Evolutionary conservation across 1,139 yeast species (phyloP).

Genomic region (Lodderomyces parapsilosis): DNA sequence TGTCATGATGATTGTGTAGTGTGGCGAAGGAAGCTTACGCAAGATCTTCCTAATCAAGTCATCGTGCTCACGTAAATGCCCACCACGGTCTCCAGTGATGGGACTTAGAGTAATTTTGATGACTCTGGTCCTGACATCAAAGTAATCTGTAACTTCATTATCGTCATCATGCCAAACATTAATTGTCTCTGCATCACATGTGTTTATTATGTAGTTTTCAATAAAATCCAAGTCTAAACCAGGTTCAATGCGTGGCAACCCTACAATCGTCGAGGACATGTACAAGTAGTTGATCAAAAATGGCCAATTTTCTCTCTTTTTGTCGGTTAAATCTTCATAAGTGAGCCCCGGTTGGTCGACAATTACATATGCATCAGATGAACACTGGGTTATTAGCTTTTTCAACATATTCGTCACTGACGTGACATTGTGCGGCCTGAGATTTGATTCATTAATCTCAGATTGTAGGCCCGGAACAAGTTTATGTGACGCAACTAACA

Average conservation of each 20-base stretch:
- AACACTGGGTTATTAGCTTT: conserved; percentile 56
- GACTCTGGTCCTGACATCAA: conserved; percentile 61
- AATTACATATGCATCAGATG: conserved; percentile 67
- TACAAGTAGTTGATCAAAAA: conserved; percentile 54
- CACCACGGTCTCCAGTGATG: conserved; percentile 13
- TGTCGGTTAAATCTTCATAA: conserved; percentile 52
- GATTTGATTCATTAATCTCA: conserved; percentile 22
- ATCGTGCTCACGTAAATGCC: conserved; percentile 40
- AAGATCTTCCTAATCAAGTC: conserved; percentile 49
- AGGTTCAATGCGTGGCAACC: conserved; percentile 52
- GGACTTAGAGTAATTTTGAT: conserved; percentile 56
- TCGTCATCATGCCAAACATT: conserved; percentile 37
- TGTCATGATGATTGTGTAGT: conserved; percentile 54
- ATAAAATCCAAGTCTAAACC: conserved; percentile 49
- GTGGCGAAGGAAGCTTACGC: conserved; percentile 69
- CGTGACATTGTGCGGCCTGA: conserved; percentile 20
- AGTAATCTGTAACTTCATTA: conserved; percentile 43
- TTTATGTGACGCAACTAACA: conserved; percentile 43
- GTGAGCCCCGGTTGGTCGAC: conserved; percentile 70
- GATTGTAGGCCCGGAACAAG: conserved; percentile 33
- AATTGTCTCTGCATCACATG: conserved; percentile 50
- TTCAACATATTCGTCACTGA: conserved; percentile 46
- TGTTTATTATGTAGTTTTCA: conserved; percentile 39
- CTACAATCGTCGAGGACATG: conserved; percentile 62
- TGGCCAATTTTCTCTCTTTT: conserved; percentile 44